A percentile compares a stretch with the other conserved stretches of the same genome.
Conservation (phyloP, 768 basidiomycete species). For the Guyanaporus albipodus region DNA sequence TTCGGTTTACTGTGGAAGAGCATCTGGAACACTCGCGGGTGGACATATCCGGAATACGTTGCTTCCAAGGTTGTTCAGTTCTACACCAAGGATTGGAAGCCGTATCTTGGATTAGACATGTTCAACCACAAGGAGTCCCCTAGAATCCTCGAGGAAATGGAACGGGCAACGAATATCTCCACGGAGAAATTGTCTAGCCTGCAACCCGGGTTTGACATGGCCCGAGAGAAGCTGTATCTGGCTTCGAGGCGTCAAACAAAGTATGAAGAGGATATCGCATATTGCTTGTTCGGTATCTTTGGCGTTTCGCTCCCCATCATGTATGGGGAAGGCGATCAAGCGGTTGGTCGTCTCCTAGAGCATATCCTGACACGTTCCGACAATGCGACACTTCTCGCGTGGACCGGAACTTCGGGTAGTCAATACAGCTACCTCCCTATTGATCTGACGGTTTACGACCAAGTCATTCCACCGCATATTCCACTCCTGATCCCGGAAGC, state of each 20-base stretch:
- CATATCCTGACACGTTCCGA: constrained; percentile 2
- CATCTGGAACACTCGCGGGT: constrained; percentile 8
- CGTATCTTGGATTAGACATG: background rate
- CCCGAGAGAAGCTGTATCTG: constrained; percentile 10
- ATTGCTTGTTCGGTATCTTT: constrained; percentile 10
- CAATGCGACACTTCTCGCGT: constrained; percentile 4
- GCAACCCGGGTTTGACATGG: background rate
- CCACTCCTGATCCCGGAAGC: background rate
- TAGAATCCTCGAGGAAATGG: constrained; percentile 1
- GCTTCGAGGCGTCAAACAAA: constrained; percentile 4
- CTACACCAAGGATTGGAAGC: constrained; percentile 11
- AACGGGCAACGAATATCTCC: background rate
- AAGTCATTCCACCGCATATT: background rate
- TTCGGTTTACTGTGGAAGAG: background rate
- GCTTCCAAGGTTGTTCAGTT: constrained; percentile 1
- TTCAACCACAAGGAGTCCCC: constrained; percentile 7
- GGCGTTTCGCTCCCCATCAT: background rate
- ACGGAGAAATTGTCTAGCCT: background rate
- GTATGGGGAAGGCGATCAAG: constrained; percentile 8
- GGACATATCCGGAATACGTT: constrained; percentile 14
- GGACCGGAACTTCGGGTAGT: background rate
- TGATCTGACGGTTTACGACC: constrained; percentile 1
- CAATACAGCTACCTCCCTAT: constrained; percentile 4
- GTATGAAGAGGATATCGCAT: constrained; percentile 4
- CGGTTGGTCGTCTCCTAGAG: constrained; percentile 7